A percentile compares a stretch with the other conserved stretches of the same genome.
Evolutionary conservation across 139 green algal species (phyloP).

Genomic region (Chlorella sp.): DNA sequence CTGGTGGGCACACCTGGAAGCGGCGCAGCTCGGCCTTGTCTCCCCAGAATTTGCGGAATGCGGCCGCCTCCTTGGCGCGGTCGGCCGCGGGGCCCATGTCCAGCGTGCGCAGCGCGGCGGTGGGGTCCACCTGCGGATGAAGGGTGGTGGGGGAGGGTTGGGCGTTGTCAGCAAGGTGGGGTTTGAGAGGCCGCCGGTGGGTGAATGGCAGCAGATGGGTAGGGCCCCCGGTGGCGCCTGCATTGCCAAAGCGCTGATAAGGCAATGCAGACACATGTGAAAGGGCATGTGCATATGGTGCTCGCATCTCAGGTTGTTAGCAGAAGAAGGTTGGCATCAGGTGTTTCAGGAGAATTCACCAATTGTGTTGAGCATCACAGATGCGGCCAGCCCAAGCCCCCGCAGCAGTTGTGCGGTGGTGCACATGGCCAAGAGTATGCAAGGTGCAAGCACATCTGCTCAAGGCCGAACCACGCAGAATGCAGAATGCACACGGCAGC

Average conservation of each 20-base stretch:
- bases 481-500: not conserved
- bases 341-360: conserved; percentile 33
- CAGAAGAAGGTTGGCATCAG: conserved; percentile 10
- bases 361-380: conserved; percentile 23
- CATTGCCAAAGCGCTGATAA: not conserved
- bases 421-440: not conserved
- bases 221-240: not conserved
- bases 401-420: not conserved
- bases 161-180: not conserved
- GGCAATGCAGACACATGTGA: not conserved
- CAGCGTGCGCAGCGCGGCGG: conserved; percentile 54
- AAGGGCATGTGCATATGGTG: not conserved
- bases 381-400: not conserved
- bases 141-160: not conserved
- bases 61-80: conserved; percentile 49
- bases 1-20: conserved; percentile 46
- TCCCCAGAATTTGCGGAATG: conserved; percentile 83
- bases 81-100: conserved; percentile 77
- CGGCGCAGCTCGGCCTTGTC: conserved; percentile 72
- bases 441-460: too few relatives aligned
- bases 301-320: conserved; percentile 8
- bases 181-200: not conserved
- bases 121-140: conserved; percentile 48
- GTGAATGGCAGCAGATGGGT: not conserved
- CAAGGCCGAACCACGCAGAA: too few relatives aligned